These are phyloP conservation scores for Leishmania guyanensis DNA, from an alignment of 208 protist genomes.

Conservation along the genomic window DNA sequence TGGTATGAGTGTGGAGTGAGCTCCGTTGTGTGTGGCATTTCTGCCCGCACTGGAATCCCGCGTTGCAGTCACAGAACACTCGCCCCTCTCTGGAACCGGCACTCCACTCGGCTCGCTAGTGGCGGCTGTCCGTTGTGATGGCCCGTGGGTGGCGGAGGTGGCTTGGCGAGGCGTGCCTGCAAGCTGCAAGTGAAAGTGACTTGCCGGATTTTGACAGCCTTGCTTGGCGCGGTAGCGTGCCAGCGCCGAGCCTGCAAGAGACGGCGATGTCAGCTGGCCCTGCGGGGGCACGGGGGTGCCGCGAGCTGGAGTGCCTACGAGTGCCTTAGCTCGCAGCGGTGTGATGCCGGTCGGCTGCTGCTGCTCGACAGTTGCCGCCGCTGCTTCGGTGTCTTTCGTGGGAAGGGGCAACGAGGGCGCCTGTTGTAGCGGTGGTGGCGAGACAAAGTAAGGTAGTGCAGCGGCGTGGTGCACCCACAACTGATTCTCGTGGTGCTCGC, in stretches of 20 bases:
- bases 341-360: not conserved
- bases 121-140: not conserved
- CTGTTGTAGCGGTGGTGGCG: not conserved
- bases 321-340: not conserved
- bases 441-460: not conserved
- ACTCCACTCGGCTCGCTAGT: not conserved
- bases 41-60: not conserved
- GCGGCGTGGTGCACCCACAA: not conserved
- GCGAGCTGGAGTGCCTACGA: not conserved
- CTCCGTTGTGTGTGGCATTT: not conserved
- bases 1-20: not conserved
- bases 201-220: constrained; percentile 9
- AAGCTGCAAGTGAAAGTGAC: not conserved
- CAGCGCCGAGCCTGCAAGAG: constrained; percentile 12
- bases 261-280: not conserved
- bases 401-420: not conserved
- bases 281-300: not conserved
- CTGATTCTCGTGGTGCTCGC: not conserved
- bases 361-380: not conserved
- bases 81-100: not conserved
- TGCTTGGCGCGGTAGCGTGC: constrained; percentile 16
- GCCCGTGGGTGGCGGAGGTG: not conserved
- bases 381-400: not conserved
- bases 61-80: not conserved
- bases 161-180: not conserved